Conservation (phyloP, 73 alveolate species). For the Paramecium octaurelia region DNA sequence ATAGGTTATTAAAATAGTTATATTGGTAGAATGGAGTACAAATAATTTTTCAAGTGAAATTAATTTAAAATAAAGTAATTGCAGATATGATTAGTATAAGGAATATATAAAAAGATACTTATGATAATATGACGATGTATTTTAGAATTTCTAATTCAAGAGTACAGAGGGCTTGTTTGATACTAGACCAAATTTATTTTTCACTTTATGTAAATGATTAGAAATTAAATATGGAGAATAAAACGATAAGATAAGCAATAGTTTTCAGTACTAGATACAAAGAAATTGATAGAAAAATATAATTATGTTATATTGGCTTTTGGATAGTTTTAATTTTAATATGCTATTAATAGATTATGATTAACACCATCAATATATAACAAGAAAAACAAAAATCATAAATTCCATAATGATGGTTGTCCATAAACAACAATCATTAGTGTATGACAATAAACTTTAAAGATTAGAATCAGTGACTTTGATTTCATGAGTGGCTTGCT, state of each 20-base stretch:
- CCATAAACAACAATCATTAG: conserved; percentile 53
- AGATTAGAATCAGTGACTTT: not conserved
- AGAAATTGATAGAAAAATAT: not conserved
- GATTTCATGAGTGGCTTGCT: not conserved
- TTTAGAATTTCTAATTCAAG: too few relatives aligned
- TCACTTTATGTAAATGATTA: too few relatives aligned
- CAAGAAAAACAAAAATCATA: conserved; percentile 41
- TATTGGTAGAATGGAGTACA: not conserved
- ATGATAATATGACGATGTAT: too few relatives aligned
- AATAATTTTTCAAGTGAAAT: too few relatives aligned
- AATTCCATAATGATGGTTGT: conserved; percentile 10
- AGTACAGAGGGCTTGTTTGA: too few relatives aligned
- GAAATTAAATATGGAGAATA: too few relatives aligned
- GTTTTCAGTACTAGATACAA: too few relatives aligned
- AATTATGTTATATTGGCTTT: not conserved
- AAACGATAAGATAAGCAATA: too few relatives aligned
- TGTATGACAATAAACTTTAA: not conserved
- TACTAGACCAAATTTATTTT: too few relatives aligned
- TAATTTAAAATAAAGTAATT: not conserved
- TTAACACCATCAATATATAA: conserved; percentile 2
- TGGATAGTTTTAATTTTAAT: not conserved
- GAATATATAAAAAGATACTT: too few relatives aligned
- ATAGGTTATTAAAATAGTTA: too few relatives aligned
- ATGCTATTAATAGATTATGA: not conserved
- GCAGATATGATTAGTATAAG: too few relatives aligned